Percentiles rank a stretch among this genome's conserved stretches.
These are phyloP conservation scores for Pseudopyricularia javanii DNA, from an alignment of 2,329 filamentous ascomycete genomes.

Conservation along the genomic window DNA sequence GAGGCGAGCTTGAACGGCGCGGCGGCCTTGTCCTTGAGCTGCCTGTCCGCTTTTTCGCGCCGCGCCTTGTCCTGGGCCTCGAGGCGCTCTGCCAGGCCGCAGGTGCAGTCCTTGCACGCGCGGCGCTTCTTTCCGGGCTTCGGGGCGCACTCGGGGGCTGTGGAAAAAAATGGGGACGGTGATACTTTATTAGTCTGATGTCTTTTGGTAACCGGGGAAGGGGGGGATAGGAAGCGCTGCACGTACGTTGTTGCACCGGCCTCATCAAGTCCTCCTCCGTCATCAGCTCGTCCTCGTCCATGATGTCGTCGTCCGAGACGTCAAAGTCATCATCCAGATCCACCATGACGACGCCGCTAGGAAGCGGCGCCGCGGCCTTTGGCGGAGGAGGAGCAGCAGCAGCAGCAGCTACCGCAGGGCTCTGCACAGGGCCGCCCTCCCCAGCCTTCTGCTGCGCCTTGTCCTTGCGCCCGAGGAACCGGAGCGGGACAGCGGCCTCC, in stretches of 20 bases:
- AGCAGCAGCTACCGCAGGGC: neutral
- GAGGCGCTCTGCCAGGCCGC: slow-evolving; percentile 69
- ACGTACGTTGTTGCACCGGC: slow-evolving; percentile 71
- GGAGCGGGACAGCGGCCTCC: slow-evolving; percentile 48
- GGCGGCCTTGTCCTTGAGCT: slow-evolving; percentile 14
- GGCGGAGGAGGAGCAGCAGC: slow-evolving; percentile 12
- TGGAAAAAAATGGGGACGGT: slow-evolving; percentile 2
- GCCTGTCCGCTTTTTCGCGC: slow-evolving; percentile 17
- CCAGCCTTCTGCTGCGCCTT: slow-evolving; percentile 9
- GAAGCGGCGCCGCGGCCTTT: slow-evolving; percentile 53
- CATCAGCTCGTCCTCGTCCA: slow-evolving; percentile 81
- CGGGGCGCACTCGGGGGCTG: slow-evolving; percentile 74
- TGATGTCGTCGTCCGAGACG: slow-evolving; percentile 54
- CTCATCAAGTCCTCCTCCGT: slow-evolving; percentile 72
- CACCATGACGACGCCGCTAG: slow-evolving; percentile 28
- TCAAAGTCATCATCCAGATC: slow-evolving; percentile 41
- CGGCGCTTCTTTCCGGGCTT: slow-evolving; percentile 79
- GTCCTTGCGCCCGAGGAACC: slow-evolving; percentile 48
- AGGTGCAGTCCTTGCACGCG: slow-evolving; percentile 96
- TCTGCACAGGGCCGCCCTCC: neutral
- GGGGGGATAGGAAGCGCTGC: neutral
- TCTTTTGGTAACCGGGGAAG: slow-evolving; percentile 11
- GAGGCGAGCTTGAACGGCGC: slow-evolving; percentile 54
- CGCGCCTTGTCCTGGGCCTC: slow-evolving; percentile 62
- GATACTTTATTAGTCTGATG: neutral